Percentiles rank a stretch among this genome's conserved stretches.
These are phyloP conservation scores for Myrmaecium sp. DNA, from an alignment of 2,329 filamentous ascomycete genomes.

Conservation along the genomic window DNA sequence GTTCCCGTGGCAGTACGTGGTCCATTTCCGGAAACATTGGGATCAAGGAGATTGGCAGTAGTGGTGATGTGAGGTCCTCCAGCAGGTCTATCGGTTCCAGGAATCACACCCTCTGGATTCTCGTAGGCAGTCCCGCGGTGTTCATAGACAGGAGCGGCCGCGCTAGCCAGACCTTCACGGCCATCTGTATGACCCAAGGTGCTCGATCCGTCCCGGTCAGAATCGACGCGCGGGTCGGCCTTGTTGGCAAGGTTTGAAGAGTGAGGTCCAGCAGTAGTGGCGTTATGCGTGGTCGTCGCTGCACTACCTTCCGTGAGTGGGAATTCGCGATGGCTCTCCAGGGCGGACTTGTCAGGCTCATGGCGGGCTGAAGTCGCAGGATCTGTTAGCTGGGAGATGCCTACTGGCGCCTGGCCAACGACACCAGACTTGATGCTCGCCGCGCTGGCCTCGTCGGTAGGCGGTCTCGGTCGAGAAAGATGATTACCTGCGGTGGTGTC, in stretches of 20 bases:
- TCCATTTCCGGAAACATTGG: slow-evolving; percentile 9
- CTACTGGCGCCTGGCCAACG: slow-evolving; percentile 15
- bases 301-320: too few species aligned
- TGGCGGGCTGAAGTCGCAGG: slow-evolving; percentile 3
- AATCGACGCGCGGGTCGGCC: slow-evolving; percentile 4
- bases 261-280: slow-evolving; percentile 3
- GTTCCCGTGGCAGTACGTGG: slow-evolving; percentile 1
- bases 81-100: slow-evolving; percentile 2
- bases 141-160: slow-evolving; percentile 10
- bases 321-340: too few species aligned
- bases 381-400: slow-evolving; percentile 3
- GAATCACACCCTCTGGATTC: background rate
- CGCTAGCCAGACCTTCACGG: slow-evolving; percentile 14
- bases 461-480: slow-evolving; percentile 1
- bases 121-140: slow-evolving; percentile 8
- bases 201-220: slow-evolving; percentile 6
- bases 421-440: slow-evolving; percentile 25
- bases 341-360: too few species aligned
- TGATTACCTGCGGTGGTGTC: slow-evolving; percentile 1
- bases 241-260: slow-evolving; percentile 2
- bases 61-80: slow-evolving; percentile 15
- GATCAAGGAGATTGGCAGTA: slow-evolving; percentile 17
- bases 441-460: slow-evolving; percentile 9
- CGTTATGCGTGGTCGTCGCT: too few species aligned
- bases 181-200: slow-evolving; percentile 6